A percentile compares a stretch with the other conserved stretches of the same genome.
These are phyloP conservation scores for Moesziomyces globuligerus DNA, from an alignment of 1,284 basidiomycete genomes.

Conservation along the genomic window DNA sequence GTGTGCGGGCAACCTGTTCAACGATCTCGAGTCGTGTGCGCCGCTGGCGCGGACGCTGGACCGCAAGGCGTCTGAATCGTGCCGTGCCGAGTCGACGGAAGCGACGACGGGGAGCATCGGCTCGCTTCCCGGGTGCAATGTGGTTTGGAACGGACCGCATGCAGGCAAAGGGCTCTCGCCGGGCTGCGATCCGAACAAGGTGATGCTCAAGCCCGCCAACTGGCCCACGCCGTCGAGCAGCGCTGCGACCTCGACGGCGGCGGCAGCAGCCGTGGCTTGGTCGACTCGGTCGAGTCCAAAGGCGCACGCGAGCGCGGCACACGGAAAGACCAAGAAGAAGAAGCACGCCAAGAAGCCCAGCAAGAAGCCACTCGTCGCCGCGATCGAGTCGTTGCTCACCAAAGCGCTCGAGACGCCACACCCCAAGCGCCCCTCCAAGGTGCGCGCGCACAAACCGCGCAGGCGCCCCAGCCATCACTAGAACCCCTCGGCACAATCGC, in stretches of 20 bases:
- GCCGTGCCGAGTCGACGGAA: constrained; percentile 16
- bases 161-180: constrained; percentile 35
- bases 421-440: background rate
- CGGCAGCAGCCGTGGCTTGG: background rate
- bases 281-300: background rate
- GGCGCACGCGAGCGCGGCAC: too few species aligned
- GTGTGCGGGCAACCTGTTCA: constrained; percentile 69
- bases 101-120: constrained; percentile 10
- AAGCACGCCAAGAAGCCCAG: background rate
- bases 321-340: background rate
- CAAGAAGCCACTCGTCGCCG: background rate
- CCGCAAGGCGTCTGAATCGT: constrained; percentile 4
- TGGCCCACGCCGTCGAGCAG: constrained; percentile 1
- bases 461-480: background rate
- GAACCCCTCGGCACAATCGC: too few species aligned
- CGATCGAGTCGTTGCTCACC: too few species aligned
- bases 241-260: constrained; percentile 3
- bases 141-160: constrained; percentile 44
- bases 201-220: constrained; percentile 23
- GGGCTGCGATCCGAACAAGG: constrained; percentile 36
- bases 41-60: constrained; percentile 37
- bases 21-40: constrained; percentile 70
- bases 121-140: constrained; percentile 48
- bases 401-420: too few species aligned
- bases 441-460: background rate